Conservation (phyloP, 768 basidiomycete species). For the Suillus subluteus region DNA sequence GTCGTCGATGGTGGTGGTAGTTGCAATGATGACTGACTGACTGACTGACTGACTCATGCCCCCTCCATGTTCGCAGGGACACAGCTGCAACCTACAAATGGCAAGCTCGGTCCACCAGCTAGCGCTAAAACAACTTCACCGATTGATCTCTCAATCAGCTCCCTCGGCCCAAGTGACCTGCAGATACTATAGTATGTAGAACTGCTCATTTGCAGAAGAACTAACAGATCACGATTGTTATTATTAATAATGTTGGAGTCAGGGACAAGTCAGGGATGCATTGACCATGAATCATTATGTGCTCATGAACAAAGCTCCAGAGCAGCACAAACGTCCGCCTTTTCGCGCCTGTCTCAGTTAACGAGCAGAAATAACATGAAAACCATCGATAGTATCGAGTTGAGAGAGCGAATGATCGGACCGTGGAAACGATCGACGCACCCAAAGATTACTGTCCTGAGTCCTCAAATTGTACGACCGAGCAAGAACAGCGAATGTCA, state of each 20-base stretch:
- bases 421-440: background rate
- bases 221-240: background rate
- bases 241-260: background rate
- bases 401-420: background rate
- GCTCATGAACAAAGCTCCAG: background rate
- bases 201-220: background rate
- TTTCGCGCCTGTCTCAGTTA: background rate
- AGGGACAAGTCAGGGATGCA: background rate
- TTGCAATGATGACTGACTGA: conserved; percentile 3
- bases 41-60: conserved; percentile 5
- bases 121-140: background rate
- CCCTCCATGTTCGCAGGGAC: background rate
- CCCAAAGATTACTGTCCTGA: background rate
- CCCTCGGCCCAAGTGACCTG: background rate
- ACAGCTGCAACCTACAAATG: conserved; percentile 4
- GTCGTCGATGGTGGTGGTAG: conserved; percentile 13
- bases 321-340: background rate
- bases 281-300: background rate
- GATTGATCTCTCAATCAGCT: background rate
- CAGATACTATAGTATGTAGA: background rate
- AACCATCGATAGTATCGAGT: background rate
- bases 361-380: background rate
- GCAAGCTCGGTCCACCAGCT: conserved; percentile 2
- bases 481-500: background rate
- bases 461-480: background rate